Evolutionary conservation across 495 filamentous ascomycete species (phyloP), one percentile per base, ranked within the genome.

Genomic region (Neohortaea acidophila): DNA sequence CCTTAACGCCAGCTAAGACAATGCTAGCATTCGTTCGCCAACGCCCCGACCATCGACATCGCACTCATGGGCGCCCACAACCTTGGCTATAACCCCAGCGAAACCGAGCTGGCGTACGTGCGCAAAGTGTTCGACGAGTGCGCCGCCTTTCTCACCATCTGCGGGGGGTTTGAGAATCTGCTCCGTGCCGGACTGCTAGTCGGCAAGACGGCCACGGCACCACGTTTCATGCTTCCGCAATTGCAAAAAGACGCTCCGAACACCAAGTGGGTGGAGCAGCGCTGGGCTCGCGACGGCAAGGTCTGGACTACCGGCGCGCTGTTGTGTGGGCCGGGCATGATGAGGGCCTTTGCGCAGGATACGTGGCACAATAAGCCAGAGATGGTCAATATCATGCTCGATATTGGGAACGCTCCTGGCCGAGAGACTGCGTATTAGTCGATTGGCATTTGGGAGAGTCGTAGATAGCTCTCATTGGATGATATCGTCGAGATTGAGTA

Each of bases 241-340:
- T 49, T 77, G 33, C 52, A 42, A 32, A 49, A 57, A 24, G 55
- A 54, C 34, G 71, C 67, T 29, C 68, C 58, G 1, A 61, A 61
- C 0, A 59, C 60, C 22, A 54, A 54, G 20, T 60, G 66, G 29
- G 68, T 66, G 18, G 54, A 67, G 12, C 57, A 60, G 39, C 32
- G 72, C 21, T 67, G 70, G 57, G 56, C 63, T 11, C 52, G 58
- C 26, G 70, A 76, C 53, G 73, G 70, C n/a, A 71, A 69, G 47
- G 47, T 78, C 13, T 76, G 73, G 72, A 65, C 62, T 10, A 54
- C 48, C 27, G 58, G 57, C 7, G 44, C 49, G 2, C 15, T 61
- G 43, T 28, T 56, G 30, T 58, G 55, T 21, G 58, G 58, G 15
- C 24, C 47, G 3, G 58, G 59, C 31, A 45, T 61, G 43, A 51